A percentile compares a stretch with the other conserved stretches of the same genome.
Evolutionary conservation across 176 grass and related monocot genomes (phyloP).

Genomic region (Aegilops bicornis): DNA sequence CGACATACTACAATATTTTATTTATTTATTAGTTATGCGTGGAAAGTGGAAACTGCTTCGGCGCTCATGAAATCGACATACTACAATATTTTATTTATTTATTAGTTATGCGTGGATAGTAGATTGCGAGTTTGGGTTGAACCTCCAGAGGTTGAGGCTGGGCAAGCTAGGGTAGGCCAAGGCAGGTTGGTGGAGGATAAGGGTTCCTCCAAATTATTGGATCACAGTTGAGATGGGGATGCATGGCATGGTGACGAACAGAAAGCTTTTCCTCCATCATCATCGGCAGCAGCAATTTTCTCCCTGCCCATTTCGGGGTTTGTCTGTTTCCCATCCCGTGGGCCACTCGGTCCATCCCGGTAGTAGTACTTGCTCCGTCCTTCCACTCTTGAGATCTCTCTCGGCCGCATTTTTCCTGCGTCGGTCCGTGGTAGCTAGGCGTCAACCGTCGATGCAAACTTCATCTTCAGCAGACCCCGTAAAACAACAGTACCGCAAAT

Average conservation of each 20-base stretch:
- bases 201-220: constrained; percentile 2
- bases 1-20: too few relatives aligned
- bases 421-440: too few relatives aligned
- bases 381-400: neutral
- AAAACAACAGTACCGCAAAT: too few relatives aligned
- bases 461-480: too few relatives aligned
- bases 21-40: too few relatives aligned
- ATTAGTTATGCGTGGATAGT: neutral
- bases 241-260: neutral
- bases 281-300: neutral
- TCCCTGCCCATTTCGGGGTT: neutral
- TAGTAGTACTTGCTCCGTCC: neutral
- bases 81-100: neutral
- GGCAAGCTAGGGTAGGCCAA: constrained; percentile 9
- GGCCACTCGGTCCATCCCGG: neutral
- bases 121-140: neutral
- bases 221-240: neutral
- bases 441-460: too few relatives aligned
- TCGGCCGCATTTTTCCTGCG: too few relatives aligned
- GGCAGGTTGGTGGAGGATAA: constrained; percentile 19
- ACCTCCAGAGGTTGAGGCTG: neutral
- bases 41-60: neutral
- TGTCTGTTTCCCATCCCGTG: neutral
- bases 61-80: neutral
- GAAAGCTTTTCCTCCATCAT: neutral